A percentile compares a stretch with the other conserved stretches of the same genome.
Conservation (phyloP, 345 rosid species). For the Cardamine resedifolia region DNA sequence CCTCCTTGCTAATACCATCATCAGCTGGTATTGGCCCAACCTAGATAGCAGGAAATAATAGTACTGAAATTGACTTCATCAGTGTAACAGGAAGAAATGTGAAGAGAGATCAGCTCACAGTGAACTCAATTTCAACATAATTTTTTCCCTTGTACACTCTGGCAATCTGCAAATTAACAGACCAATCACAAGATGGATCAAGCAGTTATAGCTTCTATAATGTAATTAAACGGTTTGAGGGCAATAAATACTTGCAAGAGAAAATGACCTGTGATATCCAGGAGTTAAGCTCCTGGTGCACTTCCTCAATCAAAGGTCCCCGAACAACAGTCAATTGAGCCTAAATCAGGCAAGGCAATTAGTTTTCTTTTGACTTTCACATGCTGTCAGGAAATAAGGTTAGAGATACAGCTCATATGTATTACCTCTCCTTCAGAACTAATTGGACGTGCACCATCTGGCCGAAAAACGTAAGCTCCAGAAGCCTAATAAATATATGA, state of each 20-base stretch:
- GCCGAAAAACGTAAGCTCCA: conserved; percentile 95
- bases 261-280: conserved; percentile 85
- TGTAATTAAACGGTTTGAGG: not conserved
- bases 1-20: conserved; percentile 90
- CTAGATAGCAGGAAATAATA: conserved; percentile 43
- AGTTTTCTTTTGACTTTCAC: conserved; percentile 20
- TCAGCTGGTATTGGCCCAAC: conserved; percentile 89
- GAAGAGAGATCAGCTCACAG: conserved; percentile 51
- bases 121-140: conserved; percentile 91
- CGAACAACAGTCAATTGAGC: conserved; percentile 57
- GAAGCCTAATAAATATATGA: conserved; percentile 60
- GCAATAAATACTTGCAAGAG: conserved; percentile 10
- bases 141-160: conserved; percentile 86
- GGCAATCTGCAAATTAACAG: conserved; percentile 50
- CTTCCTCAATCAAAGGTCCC: conserved; percentile 88
- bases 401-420: conserved; percentile 17
- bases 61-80: conserved; percentile 3
- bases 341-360: conserved; percentile 44
- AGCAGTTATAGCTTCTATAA: not conserved
- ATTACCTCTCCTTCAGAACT: conserved; percentile 57
- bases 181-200: conserved; percentile 25
- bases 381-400: conserved; percentile 8
- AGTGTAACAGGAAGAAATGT: not conserved
- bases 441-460: conserved; percentile 55
- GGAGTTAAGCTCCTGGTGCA: conserved; percentile 64